Evolutionary conservation across 331 rosid genomes (phyloP).

Genomic region (Malus hybrid): DNA sequence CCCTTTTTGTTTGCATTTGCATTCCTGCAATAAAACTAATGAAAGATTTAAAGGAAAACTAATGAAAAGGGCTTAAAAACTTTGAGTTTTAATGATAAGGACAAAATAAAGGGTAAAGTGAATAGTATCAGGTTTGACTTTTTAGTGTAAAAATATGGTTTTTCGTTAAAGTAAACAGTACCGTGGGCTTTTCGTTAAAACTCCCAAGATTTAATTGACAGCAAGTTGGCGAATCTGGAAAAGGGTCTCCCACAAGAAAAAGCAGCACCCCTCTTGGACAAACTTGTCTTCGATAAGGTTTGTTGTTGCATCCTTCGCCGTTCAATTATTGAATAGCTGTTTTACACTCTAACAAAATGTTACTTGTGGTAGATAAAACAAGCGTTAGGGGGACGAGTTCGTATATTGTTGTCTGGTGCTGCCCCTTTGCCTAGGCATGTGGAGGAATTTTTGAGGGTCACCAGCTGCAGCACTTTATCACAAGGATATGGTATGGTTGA

Average conservation of each 20-base stretch:
- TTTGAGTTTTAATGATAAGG: too few relatives aligned
- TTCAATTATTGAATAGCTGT: conserved; percentile 4
- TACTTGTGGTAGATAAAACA: conserved; percentile 50
- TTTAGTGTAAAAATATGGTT: too few relatives aligned
- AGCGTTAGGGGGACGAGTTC: conserved; percentile 80
- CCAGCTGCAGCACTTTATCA: conserved; percentile 60
- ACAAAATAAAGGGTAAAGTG: too few relatives aligned
- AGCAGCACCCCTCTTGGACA: conserved; percentile 80
- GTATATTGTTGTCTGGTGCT: conserved; percentile 74
- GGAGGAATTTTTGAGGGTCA: conserved; percentile 79
- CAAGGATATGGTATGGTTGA: conserved; percentile 79
- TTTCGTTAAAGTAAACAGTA: too few relatives aligned
- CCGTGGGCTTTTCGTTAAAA: too few relatives aligned
- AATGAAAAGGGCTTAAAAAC: too few relatives aligned
- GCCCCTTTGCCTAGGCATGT: conserved; percentile 83
- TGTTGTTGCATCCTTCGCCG: conserved; percentile 9
- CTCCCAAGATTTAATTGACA: conserved; percentile 25
- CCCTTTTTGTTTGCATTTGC: conserved; percentile 4
- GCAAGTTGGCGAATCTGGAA: conserved; percentile 82
- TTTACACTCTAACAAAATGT: conserved; percentile 15
- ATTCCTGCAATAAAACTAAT: conserved; percentile 24
- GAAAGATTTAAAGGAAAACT: neutral
- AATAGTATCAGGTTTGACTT: too few relatives aligned
- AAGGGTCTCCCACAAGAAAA: conserved; percentile 72
- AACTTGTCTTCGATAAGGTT: conserved; percentile 81